Evolutionary conservation across 2,329 filamentous ascomycete species (phyloP).

Genomic region (Neofusicoccum parvum): DNA sequence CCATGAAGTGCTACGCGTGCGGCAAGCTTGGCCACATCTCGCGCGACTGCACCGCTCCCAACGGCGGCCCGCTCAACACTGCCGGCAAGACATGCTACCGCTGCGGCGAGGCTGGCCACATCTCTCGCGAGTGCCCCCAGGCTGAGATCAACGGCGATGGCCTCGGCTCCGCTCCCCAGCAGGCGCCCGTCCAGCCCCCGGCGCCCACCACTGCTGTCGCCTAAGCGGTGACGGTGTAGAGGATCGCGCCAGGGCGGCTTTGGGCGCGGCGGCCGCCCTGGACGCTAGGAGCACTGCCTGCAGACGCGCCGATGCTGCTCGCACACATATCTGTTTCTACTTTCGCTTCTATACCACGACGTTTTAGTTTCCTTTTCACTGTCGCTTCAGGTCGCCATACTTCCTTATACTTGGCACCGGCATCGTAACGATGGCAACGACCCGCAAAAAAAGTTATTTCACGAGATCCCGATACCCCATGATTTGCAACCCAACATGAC

Average conservation of each 20-base stretch:
- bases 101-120: conserved; percentile 93
- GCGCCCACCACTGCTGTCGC: conserved; percentile 46
- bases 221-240: conserved; percentile 27
- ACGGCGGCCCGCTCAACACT: conserved; percentile 92
- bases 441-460: conserved; percentile 28
- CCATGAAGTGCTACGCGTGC: conserved; percentile 98
- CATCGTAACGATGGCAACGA: conserved; percentile 26
- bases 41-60: conserved; percentile 92
- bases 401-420: conserved; percentile 22
- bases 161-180: conserved; percentile 32
- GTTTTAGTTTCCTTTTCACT: conserved; percentile 19
- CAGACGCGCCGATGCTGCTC: background rate
- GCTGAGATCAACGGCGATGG: conserved; percentile 56
- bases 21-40: conserved; percentile 95
- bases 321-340: conserved; percentile 20
- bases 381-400: conserved; percentile 23
- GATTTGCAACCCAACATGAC: conserved; percentile 38
- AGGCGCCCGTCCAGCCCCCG: conserved; percentile 41
- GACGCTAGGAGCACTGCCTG: background rate
- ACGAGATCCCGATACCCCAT: conserved; percentile 49
- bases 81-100: conserved; percentile 99
- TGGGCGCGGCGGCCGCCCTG: conserved; percentile 12
- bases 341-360: conserved; percentile 22
- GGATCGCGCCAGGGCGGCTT: conserved; percentile 20
- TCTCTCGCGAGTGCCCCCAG: conserved; percentile 92